These are phyloP conservation scores for Microdochium nivale DNA, from an alignment of 2,329 filamentous ascomycete genomes.

Conservation along the genomic window DNA sequence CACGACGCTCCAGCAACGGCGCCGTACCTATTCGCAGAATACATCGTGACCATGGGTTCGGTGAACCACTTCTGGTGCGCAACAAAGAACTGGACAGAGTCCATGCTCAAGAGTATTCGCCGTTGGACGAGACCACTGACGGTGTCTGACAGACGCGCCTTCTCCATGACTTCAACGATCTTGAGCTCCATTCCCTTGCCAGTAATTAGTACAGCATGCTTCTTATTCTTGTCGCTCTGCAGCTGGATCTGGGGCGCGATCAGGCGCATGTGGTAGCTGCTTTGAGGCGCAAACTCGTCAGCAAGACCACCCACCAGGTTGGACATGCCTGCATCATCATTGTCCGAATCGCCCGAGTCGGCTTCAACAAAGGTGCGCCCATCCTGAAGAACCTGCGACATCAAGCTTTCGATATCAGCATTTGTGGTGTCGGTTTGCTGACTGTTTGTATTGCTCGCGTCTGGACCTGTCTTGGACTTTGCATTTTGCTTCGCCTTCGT, in stretches of 20 bases:
- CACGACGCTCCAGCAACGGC: slow-evolving; percentile 76
- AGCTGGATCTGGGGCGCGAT: slow-evolving; percentile 97
- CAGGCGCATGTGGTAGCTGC: slow-evolving; percentile 87
- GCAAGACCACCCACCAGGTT: slow-evolving; percentile 70
- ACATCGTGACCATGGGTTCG: slow-evolving; percentile 79
- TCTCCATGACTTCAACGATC: slow-evolving; percentile 96
- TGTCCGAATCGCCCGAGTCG: slow-evolving; percentile 20
- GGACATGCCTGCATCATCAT: slow-evolving; percentile 39
- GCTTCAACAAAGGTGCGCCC: slow-evolving; percentile 72
- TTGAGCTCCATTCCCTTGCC: slow-evolving; percentile 98
- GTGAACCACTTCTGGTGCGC: slow-evolving; percentile 87
- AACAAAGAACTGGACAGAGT: slow-evolving; percentile 97
- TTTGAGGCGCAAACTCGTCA: slow-evolving; percentile 81
- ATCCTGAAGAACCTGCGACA: slow-evolving; percentile 77
- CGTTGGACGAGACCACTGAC: slow-evolving; percentile 94
- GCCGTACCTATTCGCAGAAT: slow-evolving; percentile 89
- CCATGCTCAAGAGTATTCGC: slow-evolving; percentile 89
- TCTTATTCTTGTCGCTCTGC: slow-evolving; percentile 96
- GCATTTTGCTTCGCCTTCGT: slow-evolving; percentile 54
- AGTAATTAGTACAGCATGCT: slow-evolving; percentile 92
- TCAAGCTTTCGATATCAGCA: slow-evolving; percentile 70
- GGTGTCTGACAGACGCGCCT: slow-evolving; percentile 80
- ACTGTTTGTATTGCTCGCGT: slow-evolving; percentile 12
- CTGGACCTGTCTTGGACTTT: slow-evolving; percentile 16
- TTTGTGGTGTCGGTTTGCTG: slow-evolving; percentile 28